Percentiles rank a stretch among this genome's conserved stretches.
phyloP scores from a whole-genome alignment of 495 filamentous ascomycete genomes.

The Aspergillus sclerotioniger region DNA sequence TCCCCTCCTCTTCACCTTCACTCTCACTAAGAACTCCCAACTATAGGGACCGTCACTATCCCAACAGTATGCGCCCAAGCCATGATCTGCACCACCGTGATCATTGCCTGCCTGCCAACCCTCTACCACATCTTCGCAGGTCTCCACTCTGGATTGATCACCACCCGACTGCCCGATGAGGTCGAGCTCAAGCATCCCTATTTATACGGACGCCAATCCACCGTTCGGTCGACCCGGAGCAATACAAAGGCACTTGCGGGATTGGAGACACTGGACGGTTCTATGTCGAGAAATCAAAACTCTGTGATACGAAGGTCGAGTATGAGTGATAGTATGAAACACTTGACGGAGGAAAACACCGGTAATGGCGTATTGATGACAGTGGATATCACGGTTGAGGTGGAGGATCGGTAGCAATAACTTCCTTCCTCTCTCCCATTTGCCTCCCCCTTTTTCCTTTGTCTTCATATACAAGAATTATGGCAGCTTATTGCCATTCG shows the following conservation, averaged over 20 bases:
- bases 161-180: conserved; percentile 24
- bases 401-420: conserved; percentile 7
- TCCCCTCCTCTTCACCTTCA: neutral
- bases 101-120: conserved; percentile 34
- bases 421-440: too few species aligned
- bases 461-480: too few species aligned
- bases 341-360: conserved; percentile 15
- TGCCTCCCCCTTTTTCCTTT: too few species aligned
- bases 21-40: neutral
- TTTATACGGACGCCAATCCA: conserved; percentile 17
- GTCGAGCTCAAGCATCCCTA: conserved; percentile 22
- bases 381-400: conserved; percentile 24
- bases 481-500: too few species aligned
- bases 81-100: conserved; percentile 31
- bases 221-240: neutral
- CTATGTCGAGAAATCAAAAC: conserved; percentile 10
- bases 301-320: conserved; percentile 2
- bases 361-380: conserved; percentile 19
- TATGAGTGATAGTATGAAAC: conserved; percentile 15
- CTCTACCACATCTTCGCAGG: conserved; percentile 38
- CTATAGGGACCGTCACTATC: conserved; percentile 19
- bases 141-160: conserved; percentile 34
- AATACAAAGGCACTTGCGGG: neutral
- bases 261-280: conserved; percentile 11
- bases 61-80: conserved; percentile 18